Percentiles rank a stretch among this genome's conserved stretches.
Evolutionary conservation across 2,329 filamentous ascomycete species (phyloP).

Genomic region (Colletotrichum melonis): DNA sequence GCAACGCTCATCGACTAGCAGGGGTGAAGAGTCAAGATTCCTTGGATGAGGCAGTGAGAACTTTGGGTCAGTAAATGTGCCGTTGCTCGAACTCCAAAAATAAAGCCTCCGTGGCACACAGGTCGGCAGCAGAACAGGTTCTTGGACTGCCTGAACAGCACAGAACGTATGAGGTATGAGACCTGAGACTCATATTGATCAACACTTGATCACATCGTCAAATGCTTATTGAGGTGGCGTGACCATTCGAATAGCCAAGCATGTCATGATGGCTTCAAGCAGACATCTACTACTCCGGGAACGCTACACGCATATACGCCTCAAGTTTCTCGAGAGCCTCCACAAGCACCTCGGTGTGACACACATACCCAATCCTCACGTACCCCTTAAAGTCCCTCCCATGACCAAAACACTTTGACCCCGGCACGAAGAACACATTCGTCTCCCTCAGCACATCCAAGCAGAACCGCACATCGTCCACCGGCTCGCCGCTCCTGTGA

Average conservation of each 20-base stretch:
- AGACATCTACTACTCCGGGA: neutral
- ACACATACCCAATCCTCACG: conserved; percentile 82
- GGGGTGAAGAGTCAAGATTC: no score
- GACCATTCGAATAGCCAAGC: no score
- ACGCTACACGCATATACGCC: conserved; percentile 48
- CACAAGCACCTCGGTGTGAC: conserved; percentile 75
- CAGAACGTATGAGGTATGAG: no score
- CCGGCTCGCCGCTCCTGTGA: conserved; percentile 64
- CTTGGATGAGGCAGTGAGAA: no score
- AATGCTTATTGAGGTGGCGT: no score
- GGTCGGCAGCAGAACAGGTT: neutral
- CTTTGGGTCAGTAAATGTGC: no score
- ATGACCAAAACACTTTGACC: conserved; percentile 77
- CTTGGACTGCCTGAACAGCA: no score
- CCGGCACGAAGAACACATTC: conserved; percentile 81
- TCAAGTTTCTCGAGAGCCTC: conserved; percentile 68
- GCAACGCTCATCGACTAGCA: no score
- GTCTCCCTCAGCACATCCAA: conserved; percentile 73
- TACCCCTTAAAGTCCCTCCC: conserved; percentile 76
- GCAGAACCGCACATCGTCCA: conserved; percentile 81
- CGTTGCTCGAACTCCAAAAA: no score
- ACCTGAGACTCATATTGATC: neutral
- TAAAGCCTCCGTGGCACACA: neutral
- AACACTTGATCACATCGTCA: no score
- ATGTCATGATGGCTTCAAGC: neutral